Base-by-base conservation (phyloP, 2,329 filamentous ascomycete species). In the Tetracladium maxilliforme region DNA sequence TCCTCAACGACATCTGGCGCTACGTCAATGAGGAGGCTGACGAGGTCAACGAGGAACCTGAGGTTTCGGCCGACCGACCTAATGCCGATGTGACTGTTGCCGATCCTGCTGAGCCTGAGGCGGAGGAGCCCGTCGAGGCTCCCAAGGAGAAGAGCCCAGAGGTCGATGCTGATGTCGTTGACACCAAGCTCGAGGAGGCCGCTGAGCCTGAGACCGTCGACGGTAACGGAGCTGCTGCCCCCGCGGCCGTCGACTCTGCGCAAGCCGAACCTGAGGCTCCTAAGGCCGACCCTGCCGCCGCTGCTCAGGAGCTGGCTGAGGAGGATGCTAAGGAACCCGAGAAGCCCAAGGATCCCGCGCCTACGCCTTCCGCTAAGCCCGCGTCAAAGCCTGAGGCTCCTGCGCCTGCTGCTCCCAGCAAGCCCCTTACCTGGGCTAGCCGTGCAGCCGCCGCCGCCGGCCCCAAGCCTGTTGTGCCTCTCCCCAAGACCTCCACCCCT, bases 1-100 rank as follows among this genome's bases (percentile, higher is more conserved):
- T 98, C 17, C 70, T 98, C 41, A 98, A 98, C 54, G 90, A 98
- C 47, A 93, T 98, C 49, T 83, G 95, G 61, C 71, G 90, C 41
- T 95, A 92, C 55, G 74, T 98, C 37, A 73, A 77, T 36, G 82
- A 90, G 33, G 80, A 87, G 41, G 66, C 66, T 21, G 84, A 94
- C 32, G 81, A 81, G 31, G 37, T 37, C 27, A 28, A 39, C 15
- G 37, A 39, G 7, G 44, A 47, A 28, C 33, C 33, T 19, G 41
- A 42, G 23, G 44, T 44, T 14, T 24, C 37, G 19, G 27, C 32
- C 16, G 18, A 34, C 18, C 19, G 23, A 19, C 15, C 11, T n/a
- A 16, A 12, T 9, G 30, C 40, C 14, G 36, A 33, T 11, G 36
- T 39, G 21, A 28, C 41, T 6, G 21, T 24, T 10, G 33, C 36